Evolutionary conservation across 2,329 filamentous ascomycete species (phyloP).

Genomic region (Aspergillus spinulosporus): DNA sequence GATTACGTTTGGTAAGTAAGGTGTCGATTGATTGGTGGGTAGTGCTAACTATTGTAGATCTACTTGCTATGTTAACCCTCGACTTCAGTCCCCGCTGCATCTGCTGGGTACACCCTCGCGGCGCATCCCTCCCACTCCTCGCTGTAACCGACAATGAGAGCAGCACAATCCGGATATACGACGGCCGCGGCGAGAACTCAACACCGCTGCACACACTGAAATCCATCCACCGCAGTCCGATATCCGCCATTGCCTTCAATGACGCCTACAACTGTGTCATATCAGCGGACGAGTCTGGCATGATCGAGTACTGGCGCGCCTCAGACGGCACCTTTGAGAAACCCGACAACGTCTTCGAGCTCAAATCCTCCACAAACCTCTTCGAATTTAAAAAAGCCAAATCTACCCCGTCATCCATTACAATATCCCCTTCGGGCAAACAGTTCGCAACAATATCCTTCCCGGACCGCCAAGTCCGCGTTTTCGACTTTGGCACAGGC

Average conservation of each 20-base stretch:
- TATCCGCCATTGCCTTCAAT: conserved; percentile 87
- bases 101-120: conserved; percentile 88
- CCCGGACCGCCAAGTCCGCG: conserved; percentile 85
- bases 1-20: conserved; percentile 69
- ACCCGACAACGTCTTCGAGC: conserved; percentile 84
- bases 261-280: conserved; percentile 84
- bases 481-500: conserved; percentile 88
- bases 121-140: conserved; percentile 81
- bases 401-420: conserved; percentile 75
- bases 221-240: conserved; percentile 75
- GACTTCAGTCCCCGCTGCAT: conserved; percentile 73
- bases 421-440: conserved; percentile 79
- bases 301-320: conserved; percentile 96
- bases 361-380: conserved; percentile 89
- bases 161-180: conserved; percentile 76
- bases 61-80: conserved; percentile 78
- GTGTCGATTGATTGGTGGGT: background rate
- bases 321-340: conserved; percentile 75
- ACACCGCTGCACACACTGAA: conserved; percentile 75
- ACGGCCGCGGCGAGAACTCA: conserved; percentile 80
- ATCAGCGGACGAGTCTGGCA: conserved; percentile 83
- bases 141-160: conserved; percentile 77
- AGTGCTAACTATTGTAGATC: conserved; percentile 53
- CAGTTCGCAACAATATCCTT: conserved; percentile 89
- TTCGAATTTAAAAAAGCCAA: conserved; percentile 98